Evolutionary conservation across 78 protist genomes (phyloP), one percentile per base, ranked within the genome.

Genomic region (Pelomyxa schiedti): DNA sequence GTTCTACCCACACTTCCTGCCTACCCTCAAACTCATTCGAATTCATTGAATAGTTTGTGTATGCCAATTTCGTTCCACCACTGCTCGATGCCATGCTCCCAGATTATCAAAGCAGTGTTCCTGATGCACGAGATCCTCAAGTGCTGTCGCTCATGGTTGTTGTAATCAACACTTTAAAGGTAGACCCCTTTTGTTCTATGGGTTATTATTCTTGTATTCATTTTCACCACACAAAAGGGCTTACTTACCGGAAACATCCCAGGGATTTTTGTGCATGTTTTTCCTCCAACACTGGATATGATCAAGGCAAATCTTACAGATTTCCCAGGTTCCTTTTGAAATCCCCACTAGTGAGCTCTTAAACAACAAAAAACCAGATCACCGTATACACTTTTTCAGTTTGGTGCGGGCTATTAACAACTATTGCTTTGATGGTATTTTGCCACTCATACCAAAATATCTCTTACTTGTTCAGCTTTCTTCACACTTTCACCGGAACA

Each of bases 221-320:
- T 89, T 39, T 52, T 79, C 72, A 75, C 66, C 30, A 78, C 72
- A 47, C 77, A 85, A 35, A 69, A 86, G 63, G 47, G 42, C 9
- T 40, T 66, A 7, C 38, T 81, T 29, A 72, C 38, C 7, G 78
- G 80, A 22, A 84, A 81, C 22, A 72, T 90, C 26, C 90, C 94
- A 38, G 64, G 76, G 69, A 83, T 96, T 24, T 66, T 96, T 16
- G 95, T 83, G 39, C 71, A 83, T 4, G 86, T 88, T 39, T 93
- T 96, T 43, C 87, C 86, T 52, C 63, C 74, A 16, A 96, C 99
- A 9, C 76, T 95, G 40, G 86, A 82, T 40, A 92, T 94, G 97
- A 88, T 94, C 79, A 90, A 82, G 29, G 75, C 69, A 42, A 86
- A 95, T 79, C 78, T 85, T 38, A 84, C 80, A 40, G 97, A 90